A percentile compares a stretch with the other conserved stretches of the same genome.
Evolutionary conservation across 2,329 filamentous ascomycete species (phyloP).

Genomic region (Fusarium sp.): DNA sequence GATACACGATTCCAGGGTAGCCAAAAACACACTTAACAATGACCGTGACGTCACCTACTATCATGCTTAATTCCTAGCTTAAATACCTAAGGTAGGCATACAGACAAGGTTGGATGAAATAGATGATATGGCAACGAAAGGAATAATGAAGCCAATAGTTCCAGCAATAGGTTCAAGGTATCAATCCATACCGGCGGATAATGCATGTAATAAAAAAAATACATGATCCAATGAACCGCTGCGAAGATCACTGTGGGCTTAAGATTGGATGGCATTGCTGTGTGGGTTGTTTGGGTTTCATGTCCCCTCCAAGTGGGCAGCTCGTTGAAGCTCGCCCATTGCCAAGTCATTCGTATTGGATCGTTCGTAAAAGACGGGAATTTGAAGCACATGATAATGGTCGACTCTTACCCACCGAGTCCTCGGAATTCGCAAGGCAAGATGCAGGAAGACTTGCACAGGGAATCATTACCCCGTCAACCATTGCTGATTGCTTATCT

Average conservation of each 20-base stretch:
- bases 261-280: slow-evolving; percentile 36
- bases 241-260: slow-evolving; percentile 19
- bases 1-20: not conserved
- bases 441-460: not conserved
- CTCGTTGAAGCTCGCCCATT: not conserved
- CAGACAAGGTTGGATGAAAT: not conserved
- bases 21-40: not conserved
- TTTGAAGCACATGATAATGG: not conserved
- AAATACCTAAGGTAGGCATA: not conserved
- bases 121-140: not conserved
- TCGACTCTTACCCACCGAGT: not conserved
- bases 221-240: slow-evolving; percentile 16
- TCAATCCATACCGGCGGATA: not conserved
- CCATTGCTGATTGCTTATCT: not conserved
- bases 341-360: not conserved
- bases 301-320: not conserved
- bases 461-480: slow-evolving; percentile 5
- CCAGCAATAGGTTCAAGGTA: not conserved
- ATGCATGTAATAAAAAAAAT: not conserved
- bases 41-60: slow-evolving; percentile 10
- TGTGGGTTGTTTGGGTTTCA: slow-evolving; percentile 38
- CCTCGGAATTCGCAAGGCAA: not conserved
- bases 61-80: slow-evolving; percentile 30
- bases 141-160: not conserved
- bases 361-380: not conserved